Conservation (phyloP, 1,284 basidiomycete genomes). For the Leccinum fuscescens region DNA sequence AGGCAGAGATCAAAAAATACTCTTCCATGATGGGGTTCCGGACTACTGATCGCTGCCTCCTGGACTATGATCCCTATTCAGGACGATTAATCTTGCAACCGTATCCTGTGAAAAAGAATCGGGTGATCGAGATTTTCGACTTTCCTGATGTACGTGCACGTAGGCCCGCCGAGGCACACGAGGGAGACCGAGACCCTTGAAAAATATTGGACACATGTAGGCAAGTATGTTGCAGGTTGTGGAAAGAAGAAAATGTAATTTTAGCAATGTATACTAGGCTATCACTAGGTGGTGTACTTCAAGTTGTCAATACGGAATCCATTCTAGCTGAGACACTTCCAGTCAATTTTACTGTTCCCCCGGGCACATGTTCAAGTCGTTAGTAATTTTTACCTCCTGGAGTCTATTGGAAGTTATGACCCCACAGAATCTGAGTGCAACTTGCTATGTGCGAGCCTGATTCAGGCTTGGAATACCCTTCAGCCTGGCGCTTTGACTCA, state of each 20-base stretch:
- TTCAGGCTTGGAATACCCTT: too few species aligned
- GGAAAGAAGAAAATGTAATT: neutral
- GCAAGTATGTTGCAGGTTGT: neutral
- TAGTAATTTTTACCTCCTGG: neutral
- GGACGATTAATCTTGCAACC: conserved; percentile 17
- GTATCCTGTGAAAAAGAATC: neutral
- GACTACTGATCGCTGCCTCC: conserved; percentile 3
- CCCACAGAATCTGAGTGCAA: too few species aligned
- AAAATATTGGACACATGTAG: neutral
- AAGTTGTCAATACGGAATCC: neutral
- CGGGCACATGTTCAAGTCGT: neutral
- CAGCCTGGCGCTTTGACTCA: too few species aligned
- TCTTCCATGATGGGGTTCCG: conserved; percentile 1
- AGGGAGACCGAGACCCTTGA: neutral
- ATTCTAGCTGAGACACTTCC: neutral
- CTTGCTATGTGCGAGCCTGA: neutral
- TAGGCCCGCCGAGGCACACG: neutral
- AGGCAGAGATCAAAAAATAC: conserved; percentile 2
- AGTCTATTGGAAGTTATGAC: too few species aligned
- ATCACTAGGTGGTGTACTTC: neutral
- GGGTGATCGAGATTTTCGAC: neutral
- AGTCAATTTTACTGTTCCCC: neutral
- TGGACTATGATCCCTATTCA: conserved; percentile 24
- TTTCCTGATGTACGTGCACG: neutral
- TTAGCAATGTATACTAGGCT: neutral